These are phyloP conservation scores for Pueraria montana DNA, from an alignment of 306 rosid species.

Conservation along the genomic window DNA sequence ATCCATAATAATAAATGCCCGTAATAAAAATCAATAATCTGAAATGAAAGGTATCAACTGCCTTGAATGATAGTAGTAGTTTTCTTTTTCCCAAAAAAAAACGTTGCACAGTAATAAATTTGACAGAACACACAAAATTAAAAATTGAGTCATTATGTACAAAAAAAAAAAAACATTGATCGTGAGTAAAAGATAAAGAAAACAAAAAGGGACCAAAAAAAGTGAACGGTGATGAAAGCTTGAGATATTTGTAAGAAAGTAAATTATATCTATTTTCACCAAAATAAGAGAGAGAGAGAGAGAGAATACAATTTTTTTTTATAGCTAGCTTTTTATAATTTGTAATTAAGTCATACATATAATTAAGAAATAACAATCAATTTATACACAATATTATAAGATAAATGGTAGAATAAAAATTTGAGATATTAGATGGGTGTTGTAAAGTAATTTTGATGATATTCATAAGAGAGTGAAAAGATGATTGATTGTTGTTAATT, in stretches of 20 bases:
- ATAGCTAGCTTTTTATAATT: too few relatives aligned
- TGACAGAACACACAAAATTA: neutral
- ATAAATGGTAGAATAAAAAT: too few relatives aligned
- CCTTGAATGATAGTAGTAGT: conserved; percentile 9
- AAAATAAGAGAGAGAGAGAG: neutral
- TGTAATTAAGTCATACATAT: too few relatives aligned
- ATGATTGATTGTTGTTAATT: conserved; percentile 6
- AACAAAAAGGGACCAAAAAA: neutral
- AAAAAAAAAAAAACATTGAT: neutral
- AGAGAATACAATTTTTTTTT: too few relatives aligned
- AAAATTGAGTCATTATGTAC: neutral
- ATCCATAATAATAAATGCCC: conserved; percentile 25
- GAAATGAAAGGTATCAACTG: neutral
- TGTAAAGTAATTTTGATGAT: too few relatives aligned
- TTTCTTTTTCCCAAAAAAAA: neutral
- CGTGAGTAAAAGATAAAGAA: neutral
- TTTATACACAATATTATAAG: too few relatives aligned
- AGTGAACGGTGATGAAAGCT: neutral
- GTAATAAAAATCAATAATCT: neutral
- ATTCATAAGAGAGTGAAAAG: conserved; percentile 12
- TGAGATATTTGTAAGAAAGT: neutral
- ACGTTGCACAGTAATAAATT: neutral
- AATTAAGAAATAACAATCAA: too few relatives aligned
- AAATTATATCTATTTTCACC: neutral
- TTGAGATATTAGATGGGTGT: too few relatives aligned